phyloP scores from a whole-genome alignment of 352 stramenopile species.

The Phytopythium chamaehyphon region DNA sequence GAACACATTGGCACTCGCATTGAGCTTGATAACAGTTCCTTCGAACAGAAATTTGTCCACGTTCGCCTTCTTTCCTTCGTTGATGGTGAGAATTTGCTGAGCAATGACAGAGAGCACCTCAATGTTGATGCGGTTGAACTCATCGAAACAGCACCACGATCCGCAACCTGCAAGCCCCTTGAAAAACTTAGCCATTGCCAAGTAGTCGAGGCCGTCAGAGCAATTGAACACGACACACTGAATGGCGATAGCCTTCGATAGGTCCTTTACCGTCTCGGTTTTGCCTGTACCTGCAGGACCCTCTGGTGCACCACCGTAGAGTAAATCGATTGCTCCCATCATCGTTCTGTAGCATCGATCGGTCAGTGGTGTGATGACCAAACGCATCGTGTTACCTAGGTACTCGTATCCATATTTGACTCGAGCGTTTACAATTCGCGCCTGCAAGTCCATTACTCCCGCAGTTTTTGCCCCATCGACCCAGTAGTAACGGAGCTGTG shows the following conservation, averaged over 20 bases:
- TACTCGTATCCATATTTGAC: constrained; percentile 91
- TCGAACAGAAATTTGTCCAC: constrained; percentile 93
- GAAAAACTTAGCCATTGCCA: constrained; percentile 96
- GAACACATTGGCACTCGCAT: constrained; percentile 90
- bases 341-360: constrained; percentile 94
- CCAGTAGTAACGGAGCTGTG: constrained; percentile 94
- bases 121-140: constrained; percentile 96
- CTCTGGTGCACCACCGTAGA: constrained; percentile 92
- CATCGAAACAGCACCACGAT: constrained; percentile 93
- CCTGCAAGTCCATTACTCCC: constrained; percentile 67
- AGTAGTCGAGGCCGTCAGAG: constrained; percentile 89
- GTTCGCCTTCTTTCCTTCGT: constrained; percentile 87
- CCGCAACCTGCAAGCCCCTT: constrained; percentile 91
- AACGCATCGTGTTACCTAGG: constrained; percentile 89
- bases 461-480: constrained; percentile 52
- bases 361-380: constrained; percentile 94
- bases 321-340: constrained; percentile 91
- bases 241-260: constrained; percentile 93
- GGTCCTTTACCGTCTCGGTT: constrained; percentile 94
- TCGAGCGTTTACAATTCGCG: constrained; percentile 85
- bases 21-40: constrained; percentile 91
- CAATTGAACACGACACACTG: constrained; percentile 96
- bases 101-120: constrained; percentile 94
- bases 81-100: constrained; percentile 93
- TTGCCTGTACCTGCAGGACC: constrained; percentile 93